A percentile compares a stretch with the other conserved stretches of the same genome.
phyloP scores from a whole-genome alignment of 2,329 filamentous ascomycete species.

The Sporothrix mexicana region DNA sequence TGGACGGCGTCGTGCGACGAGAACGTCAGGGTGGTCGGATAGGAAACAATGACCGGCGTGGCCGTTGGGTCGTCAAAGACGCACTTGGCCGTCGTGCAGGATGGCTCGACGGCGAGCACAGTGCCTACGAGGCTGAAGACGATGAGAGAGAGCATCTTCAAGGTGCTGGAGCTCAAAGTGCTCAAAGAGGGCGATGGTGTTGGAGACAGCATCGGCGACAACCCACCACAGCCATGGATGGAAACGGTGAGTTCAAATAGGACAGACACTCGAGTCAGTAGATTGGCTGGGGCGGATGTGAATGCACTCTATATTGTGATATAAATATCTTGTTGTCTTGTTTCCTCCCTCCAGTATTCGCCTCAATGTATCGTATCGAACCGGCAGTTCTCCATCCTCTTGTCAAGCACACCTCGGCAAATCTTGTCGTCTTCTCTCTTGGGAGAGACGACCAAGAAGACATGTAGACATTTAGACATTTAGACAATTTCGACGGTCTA shows the following conservation, averaged over 20 bases:
- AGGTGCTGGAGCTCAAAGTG: neutral
- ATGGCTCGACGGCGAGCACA: constrained; percentile 22
- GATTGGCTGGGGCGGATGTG: neutral
- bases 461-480: too few relatives aligned
- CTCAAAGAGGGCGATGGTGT: neutral
- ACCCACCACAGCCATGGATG: neutral
- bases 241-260: constrained; percentile 19
- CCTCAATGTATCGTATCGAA: neutral
- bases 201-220: neutral
- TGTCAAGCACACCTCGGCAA: constrained; percentile 5
- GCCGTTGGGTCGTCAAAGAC: constrained; percentile 26
- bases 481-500: too few relatives aligned
- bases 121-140: neutral
- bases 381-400: constrained; percentile 4
- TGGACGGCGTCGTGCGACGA: constrained; percentile 13
- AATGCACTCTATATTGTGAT: neutral
- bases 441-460: neutral
- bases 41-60: constrained; percentile 23
- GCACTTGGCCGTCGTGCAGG: constrained; percentile 26
- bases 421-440: constrained; percentile 9
- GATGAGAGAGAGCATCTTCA: neutral
- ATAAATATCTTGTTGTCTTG: neutral
- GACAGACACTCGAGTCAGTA: neutral
- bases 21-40: constrained; percentile 29
- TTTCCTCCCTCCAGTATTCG: neutral